Conservation (phyloP, 78 protist species). For the Speleostelium caveatum region DNA sequence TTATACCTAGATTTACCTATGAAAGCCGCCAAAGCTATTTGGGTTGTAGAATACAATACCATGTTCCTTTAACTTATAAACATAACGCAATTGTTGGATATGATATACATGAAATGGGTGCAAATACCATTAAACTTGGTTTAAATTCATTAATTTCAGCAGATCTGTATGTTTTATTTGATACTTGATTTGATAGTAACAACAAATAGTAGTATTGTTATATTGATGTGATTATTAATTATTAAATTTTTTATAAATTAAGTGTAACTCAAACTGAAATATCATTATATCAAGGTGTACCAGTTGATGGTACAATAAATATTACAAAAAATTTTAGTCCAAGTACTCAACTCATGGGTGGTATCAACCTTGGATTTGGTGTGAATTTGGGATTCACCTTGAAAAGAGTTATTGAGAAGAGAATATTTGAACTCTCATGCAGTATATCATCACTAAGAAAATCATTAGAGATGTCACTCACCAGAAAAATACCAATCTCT, state of each 20-base stretch:
- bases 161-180: background rate
- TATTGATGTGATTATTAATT: too few relatives aligned
- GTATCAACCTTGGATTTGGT: background rate
- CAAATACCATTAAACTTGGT: background rate
- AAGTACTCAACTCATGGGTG: background rate
- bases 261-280: too few relatives aligned
- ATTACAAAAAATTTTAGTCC: conserved; percentile 2
- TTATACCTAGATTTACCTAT: too few relatives aligned
- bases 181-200: too few relatives aligned
- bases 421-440: conserved; percentile 13
- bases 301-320: background rate
- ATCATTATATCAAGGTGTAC: background rate
- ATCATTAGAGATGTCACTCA: background rate
- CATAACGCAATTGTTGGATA: too few relatives aligned
- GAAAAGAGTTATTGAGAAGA: conserved; percentile 30
- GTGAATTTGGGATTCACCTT: background rate
- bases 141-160: background rate
- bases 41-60: too few relatives aligned
- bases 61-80: too few relatives aligned
- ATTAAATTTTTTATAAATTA: too few relatives aligned
- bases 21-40: too few relatives aligned
- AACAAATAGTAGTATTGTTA: too few relatives aligned
- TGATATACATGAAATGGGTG: too few relatives aligned
- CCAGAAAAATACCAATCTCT: conserved; percentile 53
- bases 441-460: background rate